Evolutionary conservation across 2,329 filamentous ascomycete genomes (phyloP).

Genomic region (Pseudogymnoascus sp.): DNA sequence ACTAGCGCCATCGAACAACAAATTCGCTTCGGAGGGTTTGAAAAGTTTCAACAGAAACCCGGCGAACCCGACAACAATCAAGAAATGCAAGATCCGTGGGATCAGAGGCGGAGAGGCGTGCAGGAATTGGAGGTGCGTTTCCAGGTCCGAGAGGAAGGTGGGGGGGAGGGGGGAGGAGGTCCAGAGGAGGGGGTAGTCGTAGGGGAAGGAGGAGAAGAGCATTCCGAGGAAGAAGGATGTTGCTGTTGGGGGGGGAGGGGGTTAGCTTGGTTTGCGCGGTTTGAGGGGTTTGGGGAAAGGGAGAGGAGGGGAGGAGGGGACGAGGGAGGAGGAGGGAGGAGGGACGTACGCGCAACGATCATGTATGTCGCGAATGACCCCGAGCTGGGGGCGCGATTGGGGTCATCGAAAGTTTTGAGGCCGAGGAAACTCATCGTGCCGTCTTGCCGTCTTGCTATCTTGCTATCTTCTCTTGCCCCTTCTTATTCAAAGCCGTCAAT

Average conservation of each 20-base stretch:
- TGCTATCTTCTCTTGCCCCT: not conserved
- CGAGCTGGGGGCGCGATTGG: constrained; percentile 48
- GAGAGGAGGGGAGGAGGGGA: constrained; percentile 7
- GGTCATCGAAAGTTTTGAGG: constrained; percentile 21
- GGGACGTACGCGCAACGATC: constrained; percentile 77
- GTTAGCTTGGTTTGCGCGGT: constrained; percentile 38
- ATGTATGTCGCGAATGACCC: constrained; percentile 90
- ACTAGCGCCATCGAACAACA: constrained; percentile 78
- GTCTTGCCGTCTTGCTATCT: not conserved
- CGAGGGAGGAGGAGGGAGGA: constrained; percentile 10
- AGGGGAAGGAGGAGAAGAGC: constrained; percentile 92
- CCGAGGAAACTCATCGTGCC: not conserved
- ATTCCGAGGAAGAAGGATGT: constrained; percentile 98
- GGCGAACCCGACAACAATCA: constrained; percentile 75
- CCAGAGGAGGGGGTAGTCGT: constrained; percentile 87
- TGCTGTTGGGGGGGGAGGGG: constrained; percentile 43
- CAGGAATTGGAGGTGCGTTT: constrained; percentile 82
- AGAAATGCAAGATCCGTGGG: constrained; percentile 86
- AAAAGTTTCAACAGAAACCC: constrained; percentile 94
- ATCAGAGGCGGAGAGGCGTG: constrained; percentile 89
- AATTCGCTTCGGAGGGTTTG: constrained; percentile 85
- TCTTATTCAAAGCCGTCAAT: too few relatives aligned
- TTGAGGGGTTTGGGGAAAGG: constrained; percentile 1
- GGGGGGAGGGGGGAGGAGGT: constrained; percentile 52
- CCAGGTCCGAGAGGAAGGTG: constrained; percentile 71